Percentiles rank a stretch among this genome's conserved stretches.
phyloP scores from a whole-genome alignment of 2,329 filamentous ascomycete species.

The Calonectria pauciramosa region DNA sequence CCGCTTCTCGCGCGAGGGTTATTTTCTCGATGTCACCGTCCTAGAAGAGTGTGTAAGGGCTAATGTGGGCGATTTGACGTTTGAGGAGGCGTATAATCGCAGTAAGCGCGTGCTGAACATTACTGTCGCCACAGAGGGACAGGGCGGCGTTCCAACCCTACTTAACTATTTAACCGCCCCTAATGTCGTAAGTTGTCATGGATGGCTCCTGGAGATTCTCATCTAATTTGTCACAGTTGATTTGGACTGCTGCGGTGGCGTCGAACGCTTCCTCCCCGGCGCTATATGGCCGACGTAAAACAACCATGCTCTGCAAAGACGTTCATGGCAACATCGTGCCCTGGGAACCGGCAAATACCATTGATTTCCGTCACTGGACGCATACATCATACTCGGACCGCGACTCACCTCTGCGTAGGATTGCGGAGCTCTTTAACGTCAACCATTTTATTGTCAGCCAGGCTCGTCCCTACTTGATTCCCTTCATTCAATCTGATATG shows the following conservation, averaged over 20 bases:
- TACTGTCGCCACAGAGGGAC: constrained; percentile 82
- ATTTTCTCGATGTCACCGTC: constrained; percentile 86
- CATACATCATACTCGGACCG: constrained; percentile 75
- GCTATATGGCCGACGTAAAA: constrained; percentile 74
- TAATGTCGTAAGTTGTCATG: constrained; percentile 78
- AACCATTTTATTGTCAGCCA: constrained; percentile 97
- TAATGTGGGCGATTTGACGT: constrained; percentile 91
- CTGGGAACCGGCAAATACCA: constrained; percentile 76
- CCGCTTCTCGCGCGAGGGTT: constrained; percentile 81
- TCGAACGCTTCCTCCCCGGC: constrained; percentile 78
- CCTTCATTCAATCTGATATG: constrained; percentile 85
- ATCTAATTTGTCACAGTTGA: constrained; percentile 66
- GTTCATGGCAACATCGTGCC: constrained; percentile 79
- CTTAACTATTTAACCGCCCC: constrained; percentile 95
- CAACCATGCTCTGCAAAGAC: constrained; percentile 82
- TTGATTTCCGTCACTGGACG: constrained; percentile 77
- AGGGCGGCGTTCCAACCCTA: constrained; percentile 83
- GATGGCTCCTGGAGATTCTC: neutral
- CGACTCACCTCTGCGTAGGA: constrained; percentile 75
- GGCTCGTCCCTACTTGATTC: constrained; percentile 89
- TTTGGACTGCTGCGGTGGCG: constrained; percentile 83
- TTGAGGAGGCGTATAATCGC: constrained; percentile 89
- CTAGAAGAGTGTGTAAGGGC: constrained; percentile 86
- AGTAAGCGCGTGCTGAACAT: constrained; percentile 94
- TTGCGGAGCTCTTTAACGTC: constrained; percentile 89